Conservation (phyloP, 768 basidiomycete genomes). For the Suillus ampliporus region DNA sequence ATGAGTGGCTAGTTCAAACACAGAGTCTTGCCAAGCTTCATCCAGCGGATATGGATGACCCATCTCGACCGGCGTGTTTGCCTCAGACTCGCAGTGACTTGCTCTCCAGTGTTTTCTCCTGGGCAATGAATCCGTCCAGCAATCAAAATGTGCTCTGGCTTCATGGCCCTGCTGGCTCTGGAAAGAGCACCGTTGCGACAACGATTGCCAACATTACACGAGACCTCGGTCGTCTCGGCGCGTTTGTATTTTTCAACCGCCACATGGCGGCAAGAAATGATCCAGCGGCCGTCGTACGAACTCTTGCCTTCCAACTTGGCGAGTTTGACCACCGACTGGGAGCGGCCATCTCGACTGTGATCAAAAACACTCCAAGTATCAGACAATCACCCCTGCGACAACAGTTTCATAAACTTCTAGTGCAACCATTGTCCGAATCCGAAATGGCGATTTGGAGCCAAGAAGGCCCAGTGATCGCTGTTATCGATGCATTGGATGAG, state of each 20-base stretch:
- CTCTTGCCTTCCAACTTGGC: constrained; percentile 41
- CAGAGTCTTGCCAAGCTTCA: constrained; percentile 32
- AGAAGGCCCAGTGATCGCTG: constrained; percentile 35
- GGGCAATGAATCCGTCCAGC: constrained; percentile 26
- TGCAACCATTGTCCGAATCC: constrained; percentile 34
- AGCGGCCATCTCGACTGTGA: constrained; percentile 27
- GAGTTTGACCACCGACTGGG: constrained; percentile 38
- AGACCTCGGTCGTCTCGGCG: constrained; percentile 40
- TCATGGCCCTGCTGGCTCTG: constrained; percentile 41
- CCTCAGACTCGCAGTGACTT: constrained; percentile 38
- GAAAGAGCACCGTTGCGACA: constrained; percentile 43
- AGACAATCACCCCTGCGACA: constrained; percentile 31
- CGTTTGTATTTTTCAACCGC: constrained; percentile 42
- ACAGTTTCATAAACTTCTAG: constrained; percentile 41
- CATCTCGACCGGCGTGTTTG: constrained; percentile 32
- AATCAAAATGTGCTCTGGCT: constrained; percentile 38
- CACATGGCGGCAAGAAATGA: constrained; percentile 35
- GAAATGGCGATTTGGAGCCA: constrained; percentile 18
- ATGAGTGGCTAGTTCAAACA: constrained; percentile 15
- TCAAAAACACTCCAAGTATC: constrained; percentile 36
- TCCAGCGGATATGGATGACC: constrained; percentile 37
- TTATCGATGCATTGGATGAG: constrained; percentile 45
- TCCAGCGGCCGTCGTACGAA: constrained; percentile 37
- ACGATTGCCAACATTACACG: constrained; percentile 41
- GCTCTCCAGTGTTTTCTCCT: constrained; percentile 30